Evolutionary conservation across 2,329 filamentous ascomycete genomes (phyloP), one percentile per base, ranked within the genome.

Genomic region (Colletotrichum sp.): DNA sequence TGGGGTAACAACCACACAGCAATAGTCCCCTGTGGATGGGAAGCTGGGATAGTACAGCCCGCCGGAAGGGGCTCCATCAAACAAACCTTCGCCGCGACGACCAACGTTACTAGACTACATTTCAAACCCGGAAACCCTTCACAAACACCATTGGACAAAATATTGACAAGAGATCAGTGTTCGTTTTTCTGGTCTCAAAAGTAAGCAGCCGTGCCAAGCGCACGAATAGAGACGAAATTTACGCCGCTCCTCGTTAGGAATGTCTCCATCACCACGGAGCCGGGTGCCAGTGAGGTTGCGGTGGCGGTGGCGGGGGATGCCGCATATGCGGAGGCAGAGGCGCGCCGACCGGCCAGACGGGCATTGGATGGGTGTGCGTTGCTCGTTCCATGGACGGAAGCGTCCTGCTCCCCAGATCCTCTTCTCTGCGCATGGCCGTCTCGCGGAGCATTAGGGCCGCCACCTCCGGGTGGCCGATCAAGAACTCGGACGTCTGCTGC

Each of bases 361-460:
- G 61, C 66, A 48, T 24, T 16, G 60, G 60, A 36, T 76, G 74
- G 12, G 13, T 26, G 5, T 74, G 71, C 24, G 52, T 67, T 30
- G 66, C 36, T 21, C 74, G 74, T 75, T 88, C 86, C 87, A 89
- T 89, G 10, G 87, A 84, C 7, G 88, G 88, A 66, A 89, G 79
- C 68, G 81, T 76, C n/a, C 83, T 78, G 8, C 81, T 80, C 24
- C 78, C 78, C 16, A 79, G 77, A 28, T 86, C 85, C 39, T 85
- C 83, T 78, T 88, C 86, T 55, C 87, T 82, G 68, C 87, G 82
- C 36, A 82, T 81, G 5, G 85, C 84, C 78, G 87, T 89, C 82
- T 90, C 88, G 72, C 84, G 83, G 63, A 90, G 83, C 69, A 90
- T 84, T n/a, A 86, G 79, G n/a, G 85, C 82, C 34, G 86, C 84